Evolutionary conservation across 306 rosid genomes (phyloP).

Genomic region (Hylodesmum podocarpum): DNA sequence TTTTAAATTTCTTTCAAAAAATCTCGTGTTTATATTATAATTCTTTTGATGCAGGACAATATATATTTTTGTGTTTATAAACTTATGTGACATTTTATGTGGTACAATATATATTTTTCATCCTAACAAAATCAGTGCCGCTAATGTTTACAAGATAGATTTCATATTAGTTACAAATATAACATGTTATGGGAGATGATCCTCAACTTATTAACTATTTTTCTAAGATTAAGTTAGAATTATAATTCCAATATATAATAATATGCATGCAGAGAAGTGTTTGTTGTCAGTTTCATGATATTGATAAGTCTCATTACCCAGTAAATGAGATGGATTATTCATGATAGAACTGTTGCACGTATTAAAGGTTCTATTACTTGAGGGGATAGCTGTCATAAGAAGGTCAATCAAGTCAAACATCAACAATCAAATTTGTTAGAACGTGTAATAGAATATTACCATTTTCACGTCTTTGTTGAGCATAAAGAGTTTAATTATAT

Average conservation of each 20-base stretch:
- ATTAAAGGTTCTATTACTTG: neutral
- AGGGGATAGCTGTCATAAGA: neutral
- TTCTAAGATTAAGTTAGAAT: no score
- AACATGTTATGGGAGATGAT: no score
- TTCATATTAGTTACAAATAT: neutral
- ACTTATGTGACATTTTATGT: no score
- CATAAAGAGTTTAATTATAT: neutral
- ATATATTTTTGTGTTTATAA: no score
- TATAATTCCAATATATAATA: no score
- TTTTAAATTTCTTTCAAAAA: no score
- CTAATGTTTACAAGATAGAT: constrained; percentile 68
- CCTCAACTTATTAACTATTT: no score
- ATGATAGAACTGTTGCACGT: neutral
- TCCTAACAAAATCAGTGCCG: constrained; percentile 99
- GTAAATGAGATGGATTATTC: neutral
- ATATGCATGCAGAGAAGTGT: neutral
- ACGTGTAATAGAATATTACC: neutral
- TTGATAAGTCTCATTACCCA: neutral
- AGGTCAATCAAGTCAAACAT: neutral
- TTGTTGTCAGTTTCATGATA: neutral
- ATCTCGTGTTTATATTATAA: no score
- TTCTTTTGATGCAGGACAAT: no score
- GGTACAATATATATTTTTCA: constrained; percentile 98
- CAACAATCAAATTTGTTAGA: neutral
- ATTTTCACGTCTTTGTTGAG: neutral